Evolutionary conservation across 257 asterid species (phyloP).

Genomic region (Schizonepeta tenuifolia): DNA sequence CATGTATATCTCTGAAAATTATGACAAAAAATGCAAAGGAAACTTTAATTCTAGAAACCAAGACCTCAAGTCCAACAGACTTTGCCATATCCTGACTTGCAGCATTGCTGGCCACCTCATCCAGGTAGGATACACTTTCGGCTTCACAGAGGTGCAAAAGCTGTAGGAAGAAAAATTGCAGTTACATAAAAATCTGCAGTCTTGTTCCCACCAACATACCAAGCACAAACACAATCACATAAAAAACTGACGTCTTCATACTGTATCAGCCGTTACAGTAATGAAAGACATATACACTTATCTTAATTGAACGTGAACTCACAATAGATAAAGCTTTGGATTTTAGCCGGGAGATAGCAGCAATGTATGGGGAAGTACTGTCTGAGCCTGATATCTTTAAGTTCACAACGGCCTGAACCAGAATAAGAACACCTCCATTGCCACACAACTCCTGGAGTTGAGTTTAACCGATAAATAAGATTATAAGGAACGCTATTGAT

Average conservation of each 20-base stretch:
- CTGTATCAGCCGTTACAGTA: neutral
- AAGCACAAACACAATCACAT: slow-evolving; percentile 23
- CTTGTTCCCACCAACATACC: slow-evolving; percentile 8
- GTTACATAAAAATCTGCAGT: slow-evolving; percentile 25
- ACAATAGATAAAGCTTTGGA: slow-evolving; percentile 87
- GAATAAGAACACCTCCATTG: slow-evolving; percentile 84
- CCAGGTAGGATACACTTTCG: slow-evolving; percentile 89
- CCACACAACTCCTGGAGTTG: slow-evolving; percentile 77
- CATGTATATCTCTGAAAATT: slow-evolving; percentile 4
- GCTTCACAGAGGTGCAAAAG: slow-evolving; percentile 93
- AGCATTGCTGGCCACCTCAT: slow-evolving; percentile 83
- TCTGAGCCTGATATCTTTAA: slow-evolving; percentile 54
- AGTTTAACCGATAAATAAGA: slow-evolving; percentile 13
- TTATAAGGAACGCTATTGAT: neutral
- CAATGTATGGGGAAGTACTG: slow-evolving; percentile 46
- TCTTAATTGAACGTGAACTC: slow-evolving; percentile 48
- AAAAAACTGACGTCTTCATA: slow-evolving; percentile 12
- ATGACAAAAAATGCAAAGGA: slow-evolving; percentile 23
- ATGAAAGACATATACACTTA: slow-evolving; percentile 30
- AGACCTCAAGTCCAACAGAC: slow-evolving; percentile 82
- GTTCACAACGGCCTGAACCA: slow-evolving; percentile 74
- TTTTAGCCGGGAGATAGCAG: slow-evolving; percentile 82
- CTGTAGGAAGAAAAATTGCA: slow-evolving; percentile 52
- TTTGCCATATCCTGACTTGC: slow-evolving; percentile 76
- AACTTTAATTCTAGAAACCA: slow-evolving; percentile 34